Base-by-base conservation (phyloP, 2,329 filamentous ascomycete species). In the Hypoxylon sp. region DNA sequence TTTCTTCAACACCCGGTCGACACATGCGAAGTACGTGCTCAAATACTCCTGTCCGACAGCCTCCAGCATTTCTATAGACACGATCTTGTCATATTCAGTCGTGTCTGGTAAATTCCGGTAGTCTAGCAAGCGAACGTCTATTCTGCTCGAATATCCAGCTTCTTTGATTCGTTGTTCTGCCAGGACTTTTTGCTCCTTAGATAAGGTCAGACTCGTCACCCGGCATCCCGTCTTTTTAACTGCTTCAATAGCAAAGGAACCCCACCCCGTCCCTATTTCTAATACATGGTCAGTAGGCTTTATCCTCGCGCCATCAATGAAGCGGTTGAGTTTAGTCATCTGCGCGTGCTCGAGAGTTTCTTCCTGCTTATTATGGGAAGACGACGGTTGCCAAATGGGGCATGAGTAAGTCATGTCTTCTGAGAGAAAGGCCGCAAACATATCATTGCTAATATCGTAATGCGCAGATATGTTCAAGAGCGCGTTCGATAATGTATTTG, bases 61-160 rank as follows among this genome's bases (percentile, higher is more conserved):
- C 80, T 93, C 91, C 21, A 93, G 81, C 91, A 93, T 93, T 75
- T 93, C 91, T 63, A 93, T 92, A 3, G 89, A 92, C 6, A 93
- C 84, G 5, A 93, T 83, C 76, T 92, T 92, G 78, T 93, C 91
- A 71, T 88, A 93, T 0, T 82, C 80, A 48, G 82, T 80, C 0
- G 88, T 86, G 0, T 84, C 75, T 0, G 86, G 83, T 3, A 92
- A 79, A 25, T 84, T 85, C 53, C 91, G 86, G 75, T 93, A 93
- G 75, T 93, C 91, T 79, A 86, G 87, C 0, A 93, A 81, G 51
- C 87, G 78, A 0, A 93, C 88, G n/a, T 86, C 82, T 69, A 93
- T 90, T 11, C 82, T 83, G 67, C 89, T 83, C 3, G 82, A 79
- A 59, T 90, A 83, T 0, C 90, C 90, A 0, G 88, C 90, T 9